Evolutionary conservation across 768 basidiomycete genomes (phyloP).

Genomic region (Plicaturopsis crispa): DNA sequence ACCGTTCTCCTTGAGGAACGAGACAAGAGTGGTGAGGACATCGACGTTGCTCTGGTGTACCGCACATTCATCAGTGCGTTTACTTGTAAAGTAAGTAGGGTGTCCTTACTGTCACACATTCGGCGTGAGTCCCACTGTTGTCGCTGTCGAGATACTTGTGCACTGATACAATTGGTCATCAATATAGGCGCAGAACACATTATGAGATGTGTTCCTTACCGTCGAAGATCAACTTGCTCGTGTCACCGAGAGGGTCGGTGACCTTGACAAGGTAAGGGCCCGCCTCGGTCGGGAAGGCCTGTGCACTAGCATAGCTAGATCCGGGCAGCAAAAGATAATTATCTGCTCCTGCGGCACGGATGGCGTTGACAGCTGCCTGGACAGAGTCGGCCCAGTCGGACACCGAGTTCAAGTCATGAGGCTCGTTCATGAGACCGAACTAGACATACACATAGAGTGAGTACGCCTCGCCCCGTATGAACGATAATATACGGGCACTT

Average conservation of each 20-base stretch:
- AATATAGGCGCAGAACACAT: not conserved
- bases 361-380: constrained; percentile 25
- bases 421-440: constrained; percentile 38
- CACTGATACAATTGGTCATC: constrained; percentile 10
- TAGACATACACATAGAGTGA: not conserved
- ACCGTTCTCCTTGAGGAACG: constrained; percentile 32
- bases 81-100: constrained; percentile 9
- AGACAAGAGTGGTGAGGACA: constrained; percentile 32
- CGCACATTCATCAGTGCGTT: not conserved
- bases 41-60: constrained; percentile 32
- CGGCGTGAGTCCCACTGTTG: constrained; percentile 31
- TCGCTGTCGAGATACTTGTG: constrained; percentile 38
- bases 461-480: too few species aligned
- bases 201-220: constrained; percentile 13
- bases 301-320: constrained; percentile 29
- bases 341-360: constrained; percentile 27
- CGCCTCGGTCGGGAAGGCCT: constrained; percentile 29
- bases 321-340: constrained; percentile 35
- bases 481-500: too few species aligned
- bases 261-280: constrained; percentile 31
- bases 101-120: constrained; percentile 28
- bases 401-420: constrained; percentile 24
- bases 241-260: constrained; percentile 31
- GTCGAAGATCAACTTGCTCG: constrained; percentile 33
- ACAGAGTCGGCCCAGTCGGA: constrained; percentile 24